Evolutionary conservation across 176 grass and related monocot species (phyloP), one percentile per base, ranked within the genome.

Genomic region (Avena sativa): DNA sequence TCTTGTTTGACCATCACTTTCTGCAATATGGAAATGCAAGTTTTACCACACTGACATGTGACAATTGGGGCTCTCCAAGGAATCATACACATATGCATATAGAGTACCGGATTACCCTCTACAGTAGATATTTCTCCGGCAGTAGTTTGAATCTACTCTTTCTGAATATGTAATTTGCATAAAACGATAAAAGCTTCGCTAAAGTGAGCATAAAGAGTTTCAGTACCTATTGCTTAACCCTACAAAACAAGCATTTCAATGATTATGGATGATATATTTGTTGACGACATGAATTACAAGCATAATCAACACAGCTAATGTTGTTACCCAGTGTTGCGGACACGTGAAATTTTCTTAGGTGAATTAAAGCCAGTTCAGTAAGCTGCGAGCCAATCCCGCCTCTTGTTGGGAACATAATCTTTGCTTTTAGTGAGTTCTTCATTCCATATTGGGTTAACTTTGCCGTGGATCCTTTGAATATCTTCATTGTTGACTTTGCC

Each of bases 341-440:
- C 69, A 63, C 93, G 91, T 78, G 95, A 98, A 68, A 98, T 95
- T 80, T 98, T 93, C 87, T 98, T 93, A 40, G 95, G 95, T 53
- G 95, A 93, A 81, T 98, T 98, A 34, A 93, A 98, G 59, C 95
- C 95, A 61, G 89, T 80, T 93, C 95, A 98, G 76, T 98, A 98
- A 95, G 95, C 95, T 3, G 95, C 92, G 17, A 98, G 88, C 95
- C 95, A 98, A 77, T 98, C 95, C 77, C 28, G 28, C 28, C 95
- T 90, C 67, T 91, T 93, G 67, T 95, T 95, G 10, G 95, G 91
- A 58, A 95, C 79, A 66, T 98, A 98, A 56, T 98, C 91, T 88
- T 98, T 98, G 86, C 95, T 98, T 70, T 93, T 95, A 12, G 76
- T 8, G 8, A 98, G 95, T 62, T 98, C 95, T 78, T 95, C 91